A percentile compares a stretch with the other conserved stretches of the same genome.
These are phyloP conservation scores for Camillea tinctor DNA, from an alignment of 2,329 filamentous ascomycete genomes.

Conservation along the genomic window DNA sequence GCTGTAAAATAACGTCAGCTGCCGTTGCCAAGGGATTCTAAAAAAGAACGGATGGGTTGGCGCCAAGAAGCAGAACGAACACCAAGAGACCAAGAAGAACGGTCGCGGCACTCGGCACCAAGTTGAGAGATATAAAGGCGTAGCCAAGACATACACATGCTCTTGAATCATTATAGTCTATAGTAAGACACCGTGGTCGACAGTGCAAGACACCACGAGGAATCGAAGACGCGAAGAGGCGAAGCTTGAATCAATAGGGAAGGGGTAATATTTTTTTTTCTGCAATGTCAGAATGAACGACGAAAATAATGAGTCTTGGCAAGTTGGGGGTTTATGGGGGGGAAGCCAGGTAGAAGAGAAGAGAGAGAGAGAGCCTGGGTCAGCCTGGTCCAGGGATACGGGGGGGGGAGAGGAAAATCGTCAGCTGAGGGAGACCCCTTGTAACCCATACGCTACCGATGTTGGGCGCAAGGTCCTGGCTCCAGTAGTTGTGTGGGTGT, in stretches of 20 bases:
- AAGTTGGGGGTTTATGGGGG: conserved; percentile 32
- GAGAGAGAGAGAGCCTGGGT: background rate
- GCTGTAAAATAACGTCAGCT: conserved; percentile 34
- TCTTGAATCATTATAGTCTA: conserved; percentile 33
- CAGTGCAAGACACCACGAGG: conserved; percentile 4
- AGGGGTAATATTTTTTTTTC: background rate
- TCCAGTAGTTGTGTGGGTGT: background rate
- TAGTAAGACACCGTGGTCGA: conserved; percentile 26
- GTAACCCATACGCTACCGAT: background rate
- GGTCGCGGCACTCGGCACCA: conserved; percentile 22
- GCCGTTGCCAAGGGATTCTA: conserved; percentile 32
- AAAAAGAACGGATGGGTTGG: conserved; percentile 29
- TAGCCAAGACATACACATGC: conserved; percentile 31
- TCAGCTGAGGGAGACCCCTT: background rate
- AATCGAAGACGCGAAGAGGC: background rate
- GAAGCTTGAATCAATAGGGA: background rate
- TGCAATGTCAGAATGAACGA: conserved; percentile 17
- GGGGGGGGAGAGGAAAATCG: background rate
- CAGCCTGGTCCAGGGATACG: background rate
- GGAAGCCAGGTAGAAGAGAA: conserved; percentile 13
- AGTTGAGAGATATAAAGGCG: conserved; percentile 9
- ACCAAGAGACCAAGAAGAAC: conserved; percentile 15
- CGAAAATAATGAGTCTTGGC: conserved; percentile 33
- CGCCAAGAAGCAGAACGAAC: conserved; percentile 31
- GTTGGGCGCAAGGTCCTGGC: background rate